Evolutionary conservation across 2,329 filamentous ascomycete genomes (phyloP), one percentile per base, ranked within the genome.

Genomic region (Colletotrichum cuscutae): DNA sequence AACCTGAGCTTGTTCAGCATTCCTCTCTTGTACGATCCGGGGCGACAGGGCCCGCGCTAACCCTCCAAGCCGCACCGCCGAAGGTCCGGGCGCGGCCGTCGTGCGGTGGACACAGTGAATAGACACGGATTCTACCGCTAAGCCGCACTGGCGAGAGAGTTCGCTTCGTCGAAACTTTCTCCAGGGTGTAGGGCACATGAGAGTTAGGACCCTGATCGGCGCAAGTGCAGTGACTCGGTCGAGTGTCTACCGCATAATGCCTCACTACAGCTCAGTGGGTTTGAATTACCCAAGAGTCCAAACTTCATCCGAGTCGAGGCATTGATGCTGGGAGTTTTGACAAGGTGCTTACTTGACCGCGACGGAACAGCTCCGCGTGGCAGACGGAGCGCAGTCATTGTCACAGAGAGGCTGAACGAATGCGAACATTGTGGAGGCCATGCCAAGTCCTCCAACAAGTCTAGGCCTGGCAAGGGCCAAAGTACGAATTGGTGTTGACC

Each of bases 261-360:
- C 46, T 62, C 42, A 49, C 8, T 28, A 13, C 30, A 12, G 6
- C 59, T 72, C 28, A 49, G 66, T 65, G 32, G 59, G 37, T 30
- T 24, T 22, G 42, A 54, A 42, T 12, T 32, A 22, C 42, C 9
- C 5, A 35, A 65, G 42, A 70, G 70, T 65, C 46, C 70, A 65
- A 70, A 72, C 65, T 70, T 72, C 70, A 54, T 70, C 70, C 54
- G 70, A 70, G 70, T 65, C 60, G 49, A 53, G 52, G 22, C 19
- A 11, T 37, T 63, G 52, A 49, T 49, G 4, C n/a, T 32, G 13
- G 42, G 49, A 9, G 46, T 26, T 28, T 11, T 28, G 30, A 30
- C 65, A 72, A 53, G 65, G 58, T n/a, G 15, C 22, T 30, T 52
- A 22, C 15, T 61, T 32, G 13, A 12, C 49, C 9, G 35, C 13